Evolutionary conservation across 2,329 filamentous ascomycete species (phyloP).

Genomic region (Ophiostoma ips): DNA sequence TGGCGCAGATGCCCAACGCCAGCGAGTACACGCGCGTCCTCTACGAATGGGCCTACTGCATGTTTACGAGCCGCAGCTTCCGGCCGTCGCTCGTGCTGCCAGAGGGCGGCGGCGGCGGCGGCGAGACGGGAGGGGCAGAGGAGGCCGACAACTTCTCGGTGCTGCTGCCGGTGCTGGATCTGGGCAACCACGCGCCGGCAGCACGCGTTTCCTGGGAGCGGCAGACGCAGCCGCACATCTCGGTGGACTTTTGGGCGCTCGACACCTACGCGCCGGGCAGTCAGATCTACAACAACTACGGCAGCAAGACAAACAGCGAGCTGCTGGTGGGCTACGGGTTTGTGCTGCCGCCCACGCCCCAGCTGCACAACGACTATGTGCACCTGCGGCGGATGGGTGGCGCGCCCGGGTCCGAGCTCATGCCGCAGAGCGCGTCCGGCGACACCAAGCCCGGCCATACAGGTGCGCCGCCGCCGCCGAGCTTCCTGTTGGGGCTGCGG

Average conservation of each 20-base stretch:
- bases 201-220: slow-evolving; percentile 46
- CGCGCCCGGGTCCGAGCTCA: background rate
- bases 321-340: slow-evolving; percentile 52
- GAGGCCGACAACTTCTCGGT: slow-evolving; percentile 47
- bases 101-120: background rate
- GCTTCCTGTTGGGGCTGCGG: slow-evolving; percentile 37
- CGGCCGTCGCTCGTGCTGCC: slow-evolving; percentile 44
- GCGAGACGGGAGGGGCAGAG: background rate
- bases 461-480: slow-evolving; percentile 1
- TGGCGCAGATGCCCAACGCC: background rate
- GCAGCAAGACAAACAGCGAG: slow-evolving; percentile 59
- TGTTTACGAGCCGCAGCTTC: slow-evolving; percentile 53
- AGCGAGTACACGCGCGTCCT: slow-evolving; percentile 29
- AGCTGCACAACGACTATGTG: slow-evolving; percentile 45
- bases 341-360: slow-evolving; percentile 32
- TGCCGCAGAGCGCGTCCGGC: slow-evolving; percentile 5
- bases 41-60: slow-evolving; percentile 50
- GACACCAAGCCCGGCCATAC: background rate
- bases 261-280: slow-evolving; percentile 34
- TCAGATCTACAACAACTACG: slow-evolving; percentile 59
- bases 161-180: slow-evolving; percentile 55
- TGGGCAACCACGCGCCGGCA: slow-evolving; percentile 55
- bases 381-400: slow-evolving; percentile 36
- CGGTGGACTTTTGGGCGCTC: slow-evolving; percentile 28
- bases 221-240: slow-evolving; percentile 18